phyloP scores from a whole-genome alignment of 306 rosid species.

The Cucurbita moschata region DNA sequence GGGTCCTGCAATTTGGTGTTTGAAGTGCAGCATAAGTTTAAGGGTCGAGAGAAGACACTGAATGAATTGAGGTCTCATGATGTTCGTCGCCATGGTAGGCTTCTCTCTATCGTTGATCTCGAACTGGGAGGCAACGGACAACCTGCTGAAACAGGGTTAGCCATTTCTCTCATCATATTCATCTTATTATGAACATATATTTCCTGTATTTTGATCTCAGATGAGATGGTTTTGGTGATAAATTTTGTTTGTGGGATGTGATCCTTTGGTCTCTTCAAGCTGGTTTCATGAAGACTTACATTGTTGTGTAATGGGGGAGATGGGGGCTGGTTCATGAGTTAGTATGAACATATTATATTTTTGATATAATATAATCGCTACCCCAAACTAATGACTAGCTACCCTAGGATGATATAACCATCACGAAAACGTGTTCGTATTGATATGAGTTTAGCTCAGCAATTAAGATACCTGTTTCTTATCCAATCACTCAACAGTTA shows the following conservation, averaged over 20 bases:
- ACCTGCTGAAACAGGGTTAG: constrained; percentile 59
- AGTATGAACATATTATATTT: background rate
- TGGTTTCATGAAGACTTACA: background rate
- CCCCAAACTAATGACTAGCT: background rate
- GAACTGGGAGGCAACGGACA: constrained; percentile 71
- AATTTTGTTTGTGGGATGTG: background rate
- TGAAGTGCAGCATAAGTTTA: constrained; percentile 49
- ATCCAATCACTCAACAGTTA: background rate
- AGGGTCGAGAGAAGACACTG: constrained; percentile 24
- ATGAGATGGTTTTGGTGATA: background rate
- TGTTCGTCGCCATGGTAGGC: constrained; percentile 48
- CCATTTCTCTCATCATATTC: background rate
- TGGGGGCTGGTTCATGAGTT: background rate
- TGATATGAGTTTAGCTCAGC: background rate
- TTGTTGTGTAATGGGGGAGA: background rate
- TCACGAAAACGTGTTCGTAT: background rate
- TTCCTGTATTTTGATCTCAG: background rate
- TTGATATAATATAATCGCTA: background rate
- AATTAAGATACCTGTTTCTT: background rate
- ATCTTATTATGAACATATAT: background rate
- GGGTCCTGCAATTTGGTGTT: constrained; percentile 42
- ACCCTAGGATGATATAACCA: background rate
- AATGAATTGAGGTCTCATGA: constrained; percentile 50
- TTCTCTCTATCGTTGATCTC: constrained; percentile 59
- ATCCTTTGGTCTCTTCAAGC: background rate